A percentile compares a stretch with the other conserved stretches of the same genome.
These are phyloP conservation scores for Pseudocercospora eumusae DNA, from an alignment of 2,329 filamentous ascomycete genomes.

Conservation along the genomic window DNA sequence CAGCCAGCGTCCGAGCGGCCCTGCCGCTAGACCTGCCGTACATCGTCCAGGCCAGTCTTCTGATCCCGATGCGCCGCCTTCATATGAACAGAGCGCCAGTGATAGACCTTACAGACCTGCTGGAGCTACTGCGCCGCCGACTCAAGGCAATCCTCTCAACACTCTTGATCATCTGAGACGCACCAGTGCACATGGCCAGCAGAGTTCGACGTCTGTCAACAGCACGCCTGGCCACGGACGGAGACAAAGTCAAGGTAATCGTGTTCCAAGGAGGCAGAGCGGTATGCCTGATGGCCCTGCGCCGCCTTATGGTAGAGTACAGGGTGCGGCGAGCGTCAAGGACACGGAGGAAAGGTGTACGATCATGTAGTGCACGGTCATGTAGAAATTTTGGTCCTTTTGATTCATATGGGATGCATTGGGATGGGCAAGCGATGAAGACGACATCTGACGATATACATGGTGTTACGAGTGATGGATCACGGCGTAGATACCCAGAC, in stretches of 20 bases:
- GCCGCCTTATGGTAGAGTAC: conserved; percentile 24
- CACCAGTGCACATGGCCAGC: conserved; percentile 29
- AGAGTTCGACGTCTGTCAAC: conserved; percentile 23
- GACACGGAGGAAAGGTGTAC: conserved; percentile 46
- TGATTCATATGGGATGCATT: neutral
- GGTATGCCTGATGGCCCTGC: conserved; percentile 14
- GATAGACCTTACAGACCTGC: conserved; percentile 54
- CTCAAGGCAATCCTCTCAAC: conserved; percentile 40
- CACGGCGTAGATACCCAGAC: neutral
- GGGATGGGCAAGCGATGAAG: neutral
- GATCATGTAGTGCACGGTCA: conserved; percentile 47
- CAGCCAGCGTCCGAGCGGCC: conserved; percentile 12
- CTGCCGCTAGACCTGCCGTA: conserved; percentile 30
- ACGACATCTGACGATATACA: neutral
- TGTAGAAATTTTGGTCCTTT: too few species aligned
- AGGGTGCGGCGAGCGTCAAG: conserved; percentile 32
- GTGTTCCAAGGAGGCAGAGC: conserved; percentile 27
- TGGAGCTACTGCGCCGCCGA: conserved; percentile 33
- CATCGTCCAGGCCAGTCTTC: conserved; percentile 39
- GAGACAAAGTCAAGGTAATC: conserved; percentile 22
- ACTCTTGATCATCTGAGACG: conserved; percentile 39
- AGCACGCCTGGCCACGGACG: conserved; percentile 16
- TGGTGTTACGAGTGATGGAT: conserved; percentile 4
- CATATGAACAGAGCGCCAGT: conserved; percentile 65
- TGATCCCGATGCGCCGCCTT: conserved; percentile 61